Conservation (phyloP, 192 early-diverging fungal species). For the Entophlyctis luteolus region DNA sequence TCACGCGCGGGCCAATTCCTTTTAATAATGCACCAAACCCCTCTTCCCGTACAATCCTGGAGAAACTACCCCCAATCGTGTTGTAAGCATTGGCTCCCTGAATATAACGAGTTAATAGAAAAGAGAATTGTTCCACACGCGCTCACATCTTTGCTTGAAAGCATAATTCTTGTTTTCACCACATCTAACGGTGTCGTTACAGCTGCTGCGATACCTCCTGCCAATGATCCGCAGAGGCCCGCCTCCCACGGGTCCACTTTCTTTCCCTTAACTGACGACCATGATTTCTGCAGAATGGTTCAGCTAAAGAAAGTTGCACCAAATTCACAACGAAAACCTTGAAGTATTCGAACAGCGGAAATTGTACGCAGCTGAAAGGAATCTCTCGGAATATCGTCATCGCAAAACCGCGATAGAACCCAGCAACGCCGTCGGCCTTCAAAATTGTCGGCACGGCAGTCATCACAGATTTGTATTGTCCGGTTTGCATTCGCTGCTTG, state of each 20-base stretch:
- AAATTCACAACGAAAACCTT: conserved; percentile 59
- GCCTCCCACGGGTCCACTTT: conserved; percentile 73
- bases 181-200: conserved; percentile 95
- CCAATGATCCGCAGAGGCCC: conserved; percentile 78
- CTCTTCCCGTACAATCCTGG: conserved; percentile 72
- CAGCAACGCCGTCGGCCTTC: conserved; percentile 67
- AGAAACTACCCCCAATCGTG: conserved; percentile 67
- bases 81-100: conserved; percentile 50
- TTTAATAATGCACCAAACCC: conserved; percentile 72
- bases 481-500: conserved; percentile 94
- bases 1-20: conserved; percentile 88
- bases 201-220: conserved; percentile 86
- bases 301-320: neutral
- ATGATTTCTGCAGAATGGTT: conserved; percentile 20
- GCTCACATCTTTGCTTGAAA: conserved; percentile 64
- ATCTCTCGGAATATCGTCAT: conserved; percentile 94
- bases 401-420: conserved; percentile 89
- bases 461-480: conserved; percentile 27
- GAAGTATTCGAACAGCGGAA: conserved; percentile 88
- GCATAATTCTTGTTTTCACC: conserved; percentile 92
- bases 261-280: conserved; percentile 36
- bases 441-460: conserved; percentile 64
- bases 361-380: conserved; percentile 95
- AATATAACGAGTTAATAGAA: conserved; percentile 14
- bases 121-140: conserved; percentile 5